Evolutionary conservation across 2,329 filamentous ascomycete species (phyloP), one percentile per base, ranked within the genome.

Genomic region (Aspergillus fumigatiaffinis): DNA sequence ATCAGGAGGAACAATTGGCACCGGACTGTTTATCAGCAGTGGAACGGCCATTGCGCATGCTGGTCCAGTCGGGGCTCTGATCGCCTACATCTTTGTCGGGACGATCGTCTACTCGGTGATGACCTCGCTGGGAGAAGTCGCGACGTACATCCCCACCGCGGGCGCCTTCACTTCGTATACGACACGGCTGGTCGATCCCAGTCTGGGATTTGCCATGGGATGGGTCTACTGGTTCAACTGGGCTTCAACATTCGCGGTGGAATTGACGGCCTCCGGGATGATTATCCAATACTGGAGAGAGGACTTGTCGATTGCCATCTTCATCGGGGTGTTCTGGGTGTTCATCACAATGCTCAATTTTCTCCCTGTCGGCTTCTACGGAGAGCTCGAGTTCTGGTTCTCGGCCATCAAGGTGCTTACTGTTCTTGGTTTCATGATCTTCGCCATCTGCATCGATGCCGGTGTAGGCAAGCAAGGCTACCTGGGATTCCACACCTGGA

Each of bases 211-310:
- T 66, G 81, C 87, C 25, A 87, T 91, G 80, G 89, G 89, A 17
- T 92, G 89, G 89, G 85, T 90, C 55, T 92, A 92, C 73, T 92
- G 87, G 86, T 91, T 91, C 66, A 86, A 83, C 50, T 92, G 87
- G 87, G 80, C 85, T n/a, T 84, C 87, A 55, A 90, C 88, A 0
- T 89, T 84, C 62, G 87, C 87, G 0, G 80, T 91, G 14, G 88
- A 91, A 68, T 77, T 91, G 44, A 87, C 84, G 0, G 86, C 87
- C 0, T 84, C 87, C 1, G 87, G 87, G 10, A 76, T 91, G 50
- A 88, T 91, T 56, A 87, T 91, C 59, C 85, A 90, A 71, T 91
- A 87, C 73, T 91, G 88, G 89, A 79, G 84, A 56, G 63, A 76
- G 1, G 68, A 72, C 23, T 73, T 90, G 58, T 86, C 78, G 68